phyloP scores from a whole-genome alignment of 257 asterid genomes.

The Plectranthus barbatus region DNA sequence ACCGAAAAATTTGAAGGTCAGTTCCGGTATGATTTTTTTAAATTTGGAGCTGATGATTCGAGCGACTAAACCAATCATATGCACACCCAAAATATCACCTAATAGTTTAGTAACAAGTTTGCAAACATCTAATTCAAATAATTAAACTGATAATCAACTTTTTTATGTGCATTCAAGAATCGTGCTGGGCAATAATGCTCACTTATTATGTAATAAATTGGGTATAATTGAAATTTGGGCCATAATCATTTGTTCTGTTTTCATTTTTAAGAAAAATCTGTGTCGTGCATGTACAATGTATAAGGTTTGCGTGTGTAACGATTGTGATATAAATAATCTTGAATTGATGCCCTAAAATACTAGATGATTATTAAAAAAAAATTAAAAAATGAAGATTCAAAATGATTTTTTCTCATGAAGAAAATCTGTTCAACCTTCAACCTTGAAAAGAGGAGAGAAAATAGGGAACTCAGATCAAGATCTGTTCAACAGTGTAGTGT shows the following conservation, averaged over 20 bases:
- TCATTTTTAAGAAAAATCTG: not conserved
- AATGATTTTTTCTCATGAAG: not conserved
- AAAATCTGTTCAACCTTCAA: slow-evolving; percentile 3
- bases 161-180: not conserved
- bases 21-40: no score
- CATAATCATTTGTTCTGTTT: not conserved
- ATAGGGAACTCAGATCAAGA: slow-evolving; percentile 14
- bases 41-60: no score
- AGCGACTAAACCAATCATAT: no score
- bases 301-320: no score
- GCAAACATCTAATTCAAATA: no score
- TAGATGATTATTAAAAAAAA: not conserved
- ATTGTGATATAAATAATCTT: no score
- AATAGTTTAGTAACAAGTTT: no score
- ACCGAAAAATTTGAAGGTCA: no score
- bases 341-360: no score
- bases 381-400: no score
- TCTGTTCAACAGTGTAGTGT: slow-evolving; percentile 21
- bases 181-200: not conserved
- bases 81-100: no score
- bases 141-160: not conserved
- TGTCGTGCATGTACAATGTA: not conserved
- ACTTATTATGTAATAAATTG: slow-evolving; percentile 5
- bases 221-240: not conserved
- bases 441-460: slow-evolving; percentile 9